A percentile compares a stretch with the other conserved stretches of the same genome.
Conservation (phyloP, 352 stramenopile species). For the Phytopythium kandeliae region DNA sequence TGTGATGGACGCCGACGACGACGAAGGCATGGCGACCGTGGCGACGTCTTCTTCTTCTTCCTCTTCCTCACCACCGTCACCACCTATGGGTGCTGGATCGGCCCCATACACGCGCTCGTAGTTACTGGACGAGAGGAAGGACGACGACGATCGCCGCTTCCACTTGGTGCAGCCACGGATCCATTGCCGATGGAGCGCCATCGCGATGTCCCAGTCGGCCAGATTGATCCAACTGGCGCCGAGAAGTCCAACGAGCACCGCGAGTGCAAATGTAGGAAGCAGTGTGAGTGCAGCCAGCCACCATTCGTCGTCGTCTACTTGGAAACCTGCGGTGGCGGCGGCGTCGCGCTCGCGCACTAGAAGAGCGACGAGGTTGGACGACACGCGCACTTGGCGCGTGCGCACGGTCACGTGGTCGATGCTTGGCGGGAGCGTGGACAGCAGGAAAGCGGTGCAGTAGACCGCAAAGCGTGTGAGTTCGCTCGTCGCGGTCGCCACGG, state of each 20-base stretch:
- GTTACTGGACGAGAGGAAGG: constrained; percentile 3
- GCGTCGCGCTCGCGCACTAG: constrained; percentile 21
- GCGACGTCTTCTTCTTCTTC: constrained; percentile 8
- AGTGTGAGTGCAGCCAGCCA: constrained; percentile 25
- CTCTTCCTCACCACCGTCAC: constrained; percentile 15
- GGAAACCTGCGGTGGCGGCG: constrained; percentile 9
- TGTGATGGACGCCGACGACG: constrained; percentile 2
- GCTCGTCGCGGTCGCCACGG: not conserved
- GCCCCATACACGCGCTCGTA: constrained; percentile 18
- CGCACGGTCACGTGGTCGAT: constrained; percentile 20
- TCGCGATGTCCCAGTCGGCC: constrained; percentile 45
- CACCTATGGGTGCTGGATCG: not conserved
- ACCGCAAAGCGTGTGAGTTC: not conserved
- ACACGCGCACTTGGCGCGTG: constrained; percentile 22
- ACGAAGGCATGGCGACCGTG: constrained; percentile 14
- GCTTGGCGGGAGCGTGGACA: constrained; percentile 17
- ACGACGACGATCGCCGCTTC: constrained; percentile 7
- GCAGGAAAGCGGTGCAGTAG: constrained; percentile 11
- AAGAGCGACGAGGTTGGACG: constrained; percentile 25
- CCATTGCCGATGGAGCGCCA: constrained; percentile 16
- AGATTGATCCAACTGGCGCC: constrained; percentile 46
- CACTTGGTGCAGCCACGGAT: constrained; percentile 3
- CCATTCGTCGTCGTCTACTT: constrained; percentile 28
- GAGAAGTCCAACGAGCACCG: constrained; percentile 29
- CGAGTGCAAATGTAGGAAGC: constrained; percentile 19